Percentiles rank a stretch among this genome's conserved stretches.
Evolutionary conservation across 1,284 basidiomycete genomes (phyloP).

Genomic region (Lignosus rhinocerotis): DNA sequence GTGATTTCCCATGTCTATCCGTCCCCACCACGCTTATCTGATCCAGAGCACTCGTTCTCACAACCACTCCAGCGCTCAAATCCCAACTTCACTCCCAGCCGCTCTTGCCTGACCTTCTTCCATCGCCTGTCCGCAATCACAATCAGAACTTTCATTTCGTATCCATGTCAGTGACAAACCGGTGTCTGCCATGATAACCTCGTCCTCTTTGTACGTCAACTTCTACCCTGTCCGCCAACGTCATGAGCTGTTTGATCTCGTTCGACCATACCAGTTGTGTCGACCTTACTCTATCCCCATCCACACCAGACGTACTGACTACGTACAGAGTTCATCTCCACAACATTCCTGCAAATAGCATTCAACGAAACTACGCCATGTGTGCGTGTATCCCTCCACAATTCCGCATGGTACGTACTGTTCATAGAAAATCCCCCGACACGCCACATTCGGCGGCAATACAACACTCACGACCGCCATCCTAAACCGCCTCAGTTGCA

Average conservation of each 20-base stretch:
- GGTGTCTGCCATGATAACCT: neutral
- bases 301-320: neutral
- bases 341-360: neutral
- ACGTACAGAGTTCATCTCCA: neutral
- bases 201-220: neutral
- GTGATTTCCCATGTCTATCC: constrained; percentile 22
- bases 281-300: neutral
- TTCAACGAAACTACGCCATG: neutral
- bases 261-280: neutral
- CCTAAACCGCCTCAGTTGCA: neutral
- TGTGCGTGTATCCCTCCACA: neutral
- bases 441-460: neutral
- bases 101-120: neutral
- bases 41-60: constrained; percentile 5
- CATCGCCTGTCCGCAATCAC: neutral
- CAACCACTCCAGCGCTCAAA: neutral
- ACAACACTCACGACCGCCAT: neutral
- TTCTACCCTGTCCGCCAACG: neutral
- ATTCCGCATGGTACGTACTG: neutral
- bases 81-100: neutral
- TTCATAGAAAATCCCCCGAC: neutral
- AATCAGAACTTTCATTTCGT: neutral
- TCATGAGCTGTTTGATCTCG: neutral
- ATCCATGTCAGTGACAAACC: neutral
- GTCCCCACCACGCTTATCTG: constrained; percentile 16